Evolutionary conservation across 2,329 filamentous ascomycete genomes (phyloP).

Genomic region (Xenosphaeropsis pyriputrescens): DNA sequence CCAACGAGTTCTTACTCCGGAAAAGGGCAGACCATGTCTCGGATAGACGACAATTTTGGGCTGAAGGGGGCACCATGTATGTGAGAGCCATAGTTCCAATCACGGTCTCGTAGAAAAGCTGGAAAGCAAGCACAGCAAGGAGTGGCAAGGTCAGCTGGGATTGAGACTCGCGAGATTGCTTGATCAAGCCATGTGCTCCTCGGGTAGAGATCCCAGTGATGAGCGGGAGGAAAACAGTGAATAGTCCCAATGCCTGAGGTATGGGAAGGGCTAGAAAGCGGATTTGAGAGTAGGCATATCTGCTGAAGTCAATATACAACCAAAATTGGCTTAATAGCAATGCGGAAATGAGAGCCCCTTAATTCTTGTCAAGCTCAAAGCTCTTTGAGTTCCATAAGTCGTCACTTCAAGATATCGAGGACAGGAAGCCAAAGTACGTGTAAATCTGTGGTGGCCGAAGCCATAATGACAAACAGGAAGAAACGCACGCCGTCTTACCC

Average conservation of each 20-base stretch:
- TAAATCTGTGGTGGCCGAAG: too few relatives aligned
- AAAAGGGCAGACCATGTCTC: too few relatives aligned
- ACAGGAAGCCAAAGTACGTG: too few relatives aligned
- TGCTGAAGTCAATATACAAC: conserved; percentile 1
- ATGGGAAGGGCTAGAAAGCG: conserved; percentile 14
- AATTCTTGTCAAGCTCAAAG: too few relatives aligned
- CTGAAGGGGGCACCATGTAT: conserved; percentile 12
- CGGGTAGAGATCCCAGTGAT: conserved; percentile 14
- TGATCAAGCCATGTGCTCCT: conserved; percentile 8
- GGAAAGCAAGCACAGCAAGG: conserved; percentile 14
- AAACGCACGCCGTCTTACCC: conserved; percentile 8
- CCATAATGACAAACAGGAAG: background rate
- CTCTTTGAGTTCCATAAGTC: too few relatives aligned
- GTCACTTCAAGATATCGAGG: too few relatives aligned
- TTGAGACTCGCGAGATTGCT: conserved; percentile 8
- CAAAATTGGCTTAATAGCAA: conserved; percentile 1
- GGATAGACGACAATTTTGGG: conserved; percentile 24
- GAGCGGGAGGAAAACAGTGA: conserved; percentile 15
- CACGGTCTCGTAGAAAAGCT: conserved; percentile 17
- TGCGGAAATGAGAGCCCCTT: too few relatives aligned
- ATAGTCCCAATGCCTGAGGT: conserved; percentile 13
- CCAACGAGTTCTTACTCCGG: conserved; percentile 26
- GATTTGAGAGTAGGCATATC: conserved; percentile 16
- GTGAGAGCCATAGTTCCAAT: conserved; percentile 16
- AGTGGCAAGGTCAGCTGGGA: conserved; percentile 13